Base-by-base conservation (phyloP, 495 filamentous ascomycete genomes). In the Hypomontagnella submonticulosa region DNA sequence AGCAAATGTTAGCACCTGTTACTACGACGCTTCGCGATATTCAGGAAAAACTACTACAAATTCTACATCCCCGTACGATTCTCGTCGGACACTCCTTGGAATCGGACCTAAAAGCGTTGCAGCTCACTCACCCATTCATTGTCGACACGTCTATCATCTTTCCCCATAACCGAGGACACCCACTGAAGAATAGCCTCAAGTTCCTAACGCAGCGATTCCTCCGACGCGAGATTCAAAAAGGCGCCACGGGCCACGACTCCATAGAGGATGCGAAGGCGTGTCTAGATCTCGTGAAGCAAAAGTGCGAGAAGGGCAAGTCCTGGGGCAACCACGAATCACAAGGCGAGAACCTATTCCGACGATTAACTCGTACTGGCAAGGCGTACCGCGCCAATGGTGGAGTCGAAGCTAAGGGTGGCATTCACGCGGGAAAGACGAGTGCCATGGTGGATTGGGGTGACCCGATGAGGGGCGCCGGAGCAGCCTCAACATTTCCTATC, bases 71-170 rank as follows among this genome's bases (percentile, higher is more conserved):
- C 0, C 84, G 83, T 12, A 86, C 92, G 1, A 89, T 99, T 55
- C 84, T 99, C 4, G 75, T 98, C 48, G 95, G 95, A 20, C 95
- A 99, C 72, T 97, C 92, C 19, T 85, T 99, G 23, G 89, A 98
- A 63, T 91, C 93, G 3, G 95, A 99, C 68, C 83, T 97, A 3
- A 88, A 80, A 16, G 93, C 93, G 0, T 79, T 98, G 16, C 90
- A 87, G 71, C 77, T 97, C 27, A 90, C 92, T 1, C 95, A 99
- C 70, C 95, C 95, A 0, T 93, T 92, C 76, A 90, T 97, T 67
- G 84, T 98, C 68, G 95, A 99, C 76, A 97, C 94, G 0, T 83
- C 89, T 6, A 78, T 96, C 52, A 81, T 97, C 51, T 99, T 89
- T 73, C 92, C 92, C 0, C 81, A 82, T 36, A 74, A 76, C 20